Evolutionary conservation across 371 early-diverging fungal species (phyloP), one percentile per base, ranked within the genome.

Genomic region (Apophysomyces variabilis): DNA sequence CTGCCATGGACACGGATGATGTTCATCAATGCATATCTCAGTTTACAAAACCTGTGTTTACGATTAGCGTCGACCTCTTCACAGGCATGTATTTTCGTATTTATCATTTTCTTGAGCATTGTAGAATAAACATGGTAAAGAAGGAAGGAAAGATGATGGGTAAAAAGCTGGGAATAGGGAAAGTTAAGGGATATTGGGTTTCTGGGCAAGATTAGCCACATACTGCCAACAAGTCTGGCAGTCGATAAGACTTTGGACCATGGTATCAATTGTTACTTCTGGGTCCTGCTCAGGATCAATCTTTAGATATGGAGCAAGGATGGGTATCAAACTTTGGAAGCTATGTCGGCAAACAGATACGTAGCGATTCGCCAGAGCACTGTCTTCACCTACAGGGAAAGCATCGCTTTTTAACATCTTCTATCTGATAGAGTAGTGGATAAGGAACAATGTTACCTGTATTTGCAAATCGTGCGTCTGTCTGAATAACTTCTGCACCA

Each of bases 281-380:
- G 54, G 54, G 4, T 50, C 54, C 5, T 21, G 18, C 9, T 50
- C 21, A 7, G 54, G 54, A 11, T 50, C 21, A 21, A 50, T 50
- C 21, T 50, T 50, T 26, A 50, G 21, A 21, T 18, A 21, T 50
- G 54, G 54, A 9, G 54, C 54, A 21, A 50, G 54, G 4, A 50
- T 9, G 21, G 54, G 54, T 4, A 50, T n/a, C n/a, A 50, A 21
- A 21, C 54, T 50, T 50, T 50, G 54, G 9, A 50, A 50, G 8
- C 54, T 50, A 50, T 50, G 54, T 21, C 54, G 54, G 21, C 54
- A 50, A 11, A 50, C 54, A 9, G 54, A 50, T 9, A 50, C 54
- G 11, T 50, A 50, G 5, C 54, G 54, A 50, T 50, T 18, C 21
- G 54, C 54, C 21, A 50, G 21, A 21, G 54, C 7, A 11, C 54